A percentile compares a stretch with the other conserved stretches of the same genome.
These are phyloP conservation scores for Mycena leptocephala DNA, from an alignment of 768 basidiomycete species.

Conservation along the genomic window DNA sequence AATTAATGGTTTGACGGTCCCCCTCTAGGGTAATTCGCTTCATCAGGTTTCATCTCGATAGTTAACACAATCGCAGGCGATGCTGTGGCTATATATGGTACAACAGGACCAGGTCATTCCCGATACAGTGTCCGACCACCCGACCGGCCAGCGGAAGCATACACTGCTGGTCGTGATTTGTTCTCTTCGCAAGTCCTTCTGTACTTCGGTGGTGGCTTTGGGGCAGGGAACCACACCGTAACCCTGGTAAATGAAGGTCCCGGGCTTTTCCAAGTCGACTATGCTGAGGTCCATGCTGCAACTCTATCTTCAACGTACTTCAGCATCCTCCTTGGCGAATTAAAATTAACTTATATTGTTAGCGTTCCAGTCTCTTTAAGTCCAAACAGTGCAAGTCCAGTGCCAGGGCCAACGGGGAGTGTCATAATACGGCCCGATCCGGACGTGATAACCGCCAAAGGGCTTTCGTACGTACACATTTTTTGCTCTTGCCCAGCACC, in stretches of 20 bases:
- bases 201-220: conserved; percentile 26
- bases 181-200: conserved; percentile 24
- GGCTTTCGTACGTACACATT: conserved; percentile 13
- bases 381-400: not conserved
- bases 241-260: conserved; percentile 10
- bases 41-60: not conserved
- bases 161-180: conserved; percentile 13
- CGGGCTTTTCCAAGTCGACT: conserved; percentile 46
- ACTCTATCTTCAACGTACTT: not conserved
- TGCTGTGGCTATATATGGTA: conserved; percentile 33
- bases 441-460: not conserved
- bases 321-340: not conserved
- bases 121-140: conserved; percentile 8
- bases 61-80: conserved; percentile 11
- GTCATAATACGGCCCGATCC: not conserved
- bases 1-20: not conserved
- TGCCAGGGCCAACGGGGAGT: not conserved
- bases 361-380: not conserved
- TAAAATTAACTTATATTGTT: not conserved
- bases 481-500: not conserved
- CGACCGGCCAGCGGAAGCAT: not conserved
- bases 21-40: conserved; percentile 18
- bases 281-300: conserved; percentile 44
- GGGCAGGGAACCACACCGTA: conserved; percentile 30
- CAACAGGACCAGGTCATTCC: conserved; percentile 23